phyloP scores from a whole-genome alignment of 805 yeast species.

The Sungouiozyma intestinalis region DNA sequence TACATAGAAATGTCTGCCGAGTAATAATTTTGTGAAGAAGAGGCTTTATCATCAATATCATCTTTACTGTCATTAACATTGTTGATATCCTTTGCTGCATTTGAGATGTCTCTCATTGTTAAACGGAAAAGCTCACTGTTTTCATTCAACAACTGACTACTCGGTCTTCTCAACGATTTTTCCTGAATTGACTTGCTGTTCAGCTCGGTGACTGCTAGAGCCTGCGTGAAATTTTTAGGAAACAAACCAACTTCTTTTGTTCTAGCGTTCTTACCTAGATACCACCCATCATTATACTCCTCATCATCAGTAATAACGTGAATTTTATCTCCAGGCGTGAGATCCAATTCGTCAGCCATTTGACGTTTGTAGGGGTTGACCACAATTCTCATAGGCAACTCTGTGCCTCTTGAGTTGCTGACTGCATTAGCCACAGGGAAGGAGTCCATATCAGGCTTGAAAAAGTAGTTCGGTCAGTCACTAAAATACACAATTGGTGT shows the following conservation, averaged over 20 bases:
- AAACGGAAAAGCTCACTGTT: background rate
- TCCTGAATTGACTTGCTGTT: slow-evolving; percentile 40
- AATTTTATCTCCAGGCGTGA: slow-evolving; percentile 71
- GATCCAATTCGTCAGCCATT: slow-evolving; percentile 77
- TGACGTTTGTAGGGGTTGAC: slow-evolving; percentile 80
- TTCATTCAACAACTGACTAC: slow-evolving; percentile 1
- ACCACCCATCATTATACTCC: slow-evolving; percentile 96
- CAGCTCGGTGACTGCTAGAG: slow-evolving; percentile 25
- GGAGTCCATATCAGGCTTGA: background rate
- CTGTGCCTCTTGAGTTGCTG: background rate
- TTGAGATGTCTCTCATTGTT: background rate
- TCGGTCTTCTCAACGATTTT: slow-evolving; percentile 39
- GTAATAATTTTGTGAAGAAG: background rate
- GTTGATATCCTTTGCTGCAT: background rate
- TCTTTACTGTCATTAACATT: background rate
- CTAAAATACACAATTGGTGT: too few species aligned
- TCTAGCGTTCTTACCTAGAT: slow-evolving; percentile 66
- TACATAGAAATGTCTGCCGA: background rate
- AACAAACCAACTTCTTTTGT: slow-evolving; percentile 74
- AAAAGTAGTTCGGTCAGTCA: background rate
- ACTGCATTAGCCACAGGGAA: background rate
- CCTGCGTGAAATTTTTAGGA: slow-evolving; percentile 78
- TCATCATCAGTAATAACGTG: slow-evolving; percentile 87
- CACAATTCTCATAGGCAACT: slow-evolving; percentile 31
- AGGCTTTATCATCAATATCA: background rate